Conservation (phyloP, 768 basidiomycete genomes). For the Dentipellis sp. region DNA sequence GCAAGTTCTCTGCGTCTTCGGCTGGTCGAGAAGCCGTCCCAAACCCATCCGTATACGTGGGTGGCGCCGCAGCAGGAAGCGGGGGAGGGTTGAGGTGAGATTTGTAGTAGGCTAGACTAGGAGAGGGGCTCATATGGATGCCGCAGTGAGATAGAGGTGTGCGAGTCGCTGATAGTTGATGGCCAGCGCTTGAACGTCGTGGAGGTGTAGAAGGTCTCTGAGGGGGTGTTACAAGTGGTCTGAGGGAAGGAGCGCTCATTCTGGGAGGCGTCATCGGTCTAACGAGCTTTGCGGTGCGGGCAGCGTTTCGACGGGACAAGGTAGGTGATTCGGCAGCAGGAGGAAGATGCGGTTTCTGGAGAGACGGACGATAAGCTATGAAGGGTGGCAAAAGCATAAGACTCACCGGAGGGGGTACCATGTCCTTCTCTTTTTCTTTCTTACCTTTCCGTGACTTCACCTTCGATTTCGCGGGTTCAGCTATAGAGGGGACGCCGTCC, state of each 20-base stretch:
- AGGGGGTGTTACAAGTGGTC: conserved; percentile 25
- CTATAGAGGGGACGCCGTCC: neutral
- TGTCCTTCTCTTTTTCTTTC: conserved; percentile 5
- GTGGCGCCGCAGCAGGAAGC: conserved; percentile 24
- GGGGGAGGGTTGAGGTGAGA: conserved; percentile 53
- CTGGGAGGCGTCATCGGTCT: conserved; percentile 6
- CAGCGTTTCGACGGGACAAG: conserved; percentile 7
- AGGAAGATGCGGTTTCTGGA: conserved; percentile 9
- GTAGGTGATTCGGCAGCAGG: conserved; percentile 13
- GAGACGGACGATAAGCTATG: neutral
- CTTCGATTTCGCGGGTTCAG: conserved; percentile 5
- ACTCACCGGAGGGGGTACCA: neutral
- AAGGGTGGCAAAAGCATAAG: neutral
- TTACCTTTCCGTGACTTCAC: conserved; percentile 13
- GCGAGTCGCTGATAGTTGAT: conserved; percentile 47
- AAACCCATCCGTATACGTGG: conserved; percentile 29
- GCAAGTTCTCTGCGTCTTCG: conserved; percentile 18
- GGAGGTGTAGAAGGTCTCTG: conserved; percentile 31
- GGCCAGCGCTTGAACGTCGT: conserved; percentile 15
- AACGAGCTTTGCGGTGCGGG: neutral
- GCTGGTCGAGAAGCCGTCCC: conserved; percentile 18
- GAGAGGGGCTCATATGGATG: conserved; percentile 58
- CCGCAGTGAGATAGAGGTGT: conserved; percentile 65
- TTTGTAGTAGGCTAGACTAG: conserved; percentile 62
- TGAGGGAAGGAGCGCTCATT: neutral